Percentiles rank a stretch among this genome's conserved stretches.
Evolutionary conservation across 1,284 basidiomycete species (phyloP).

Genomic region (Cystobasidium sp.): DNA sequence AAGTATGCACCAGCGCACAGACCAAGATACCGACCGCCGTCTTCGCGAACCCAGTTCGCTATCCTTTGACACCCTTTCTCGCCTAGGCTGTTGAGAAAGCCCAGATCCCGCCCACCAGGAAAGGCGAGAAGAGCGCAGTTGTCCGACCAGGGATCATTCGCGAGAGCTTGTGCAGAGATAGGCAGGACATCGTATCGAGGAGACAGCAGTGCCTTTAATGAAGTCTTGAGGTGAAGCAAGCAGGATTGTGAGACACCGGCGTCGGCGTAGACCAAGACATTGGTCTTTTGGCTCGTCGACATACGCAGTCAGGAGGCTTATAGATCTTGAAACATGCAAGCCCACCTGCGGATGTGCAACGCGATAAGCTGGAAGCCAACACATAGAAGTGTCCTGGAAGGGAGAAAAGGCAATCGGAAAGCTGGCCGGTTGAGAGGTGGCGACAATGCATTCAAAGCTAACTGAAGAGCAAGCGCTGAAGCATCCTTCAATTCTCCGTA

Average conservation of each 20-base stretch:
- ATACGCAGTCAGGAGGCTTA: neutral
- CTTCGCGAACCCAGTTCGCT: conserved; percentile 65
- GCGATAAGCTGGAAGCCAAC: neutral
- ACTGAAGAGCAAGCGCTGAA: neutral
- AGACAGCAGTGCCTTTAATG: conserved; percentile 66
- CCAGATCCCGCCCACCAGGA: conserved; percentile 66
- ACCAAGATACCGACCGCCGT: conserved; percentile 71
- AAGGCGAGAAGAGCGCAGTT: conserved; percentile 78
- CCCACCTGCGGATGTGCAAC: neutral
- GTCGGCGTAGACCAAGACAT: conserved; percentile 79
- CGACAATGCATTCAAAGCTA: neutral
- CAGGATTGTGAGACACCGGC: conserved; percentile 69
- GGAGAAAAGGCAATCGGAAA: conserved; percentile 12
- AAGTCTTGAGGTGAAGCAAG: conserved; percentile 63
- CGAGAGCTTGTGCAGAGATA: conserved; percentile 65
- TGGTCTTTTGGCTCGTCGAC: conserved; percentile 49
- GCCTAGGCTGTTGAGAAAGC: conserved; percentile 62
- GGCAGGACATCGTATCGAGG: conserved; percentile 79
- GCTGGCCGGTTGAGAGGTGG: neutral
- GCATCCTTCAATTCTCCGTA: no score
- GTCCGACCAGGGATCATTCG: conserved; percentile 73
- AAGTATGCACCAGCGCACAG: conserved; percentile 69
- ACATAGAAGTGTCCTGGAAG: no score
- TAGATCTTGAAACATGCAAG: neutral
- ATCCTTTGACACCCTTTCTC: conserved; percentile 61